These are phyloP conservation scores for Aspergillus sp. DNA, from an alignment of 2,329 filamentous ascomycete species.

Conservation along the genomic window DNA sequence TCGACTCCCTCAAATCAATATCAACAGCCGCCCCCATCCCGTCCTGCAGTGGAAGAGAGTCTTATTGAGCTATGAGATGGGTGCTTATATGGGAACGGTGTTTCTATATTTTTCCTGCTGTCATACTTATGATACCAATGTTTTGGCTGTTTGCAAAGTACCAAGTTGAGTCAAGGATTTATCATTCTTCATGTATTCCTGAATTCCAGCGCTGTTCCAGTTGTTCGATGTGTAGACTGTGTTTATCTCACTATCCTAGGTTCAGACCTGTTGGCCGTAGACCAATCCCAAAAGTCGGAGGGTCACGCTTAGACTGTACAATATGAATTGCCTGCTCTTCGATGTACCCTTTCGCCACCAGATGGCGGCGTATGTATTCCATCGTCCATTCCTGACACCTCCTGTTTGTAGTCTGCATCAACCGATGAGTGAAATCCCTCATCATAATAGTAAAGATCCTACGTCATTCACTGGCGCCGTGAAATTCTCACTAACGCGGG, in stretches of 20 bases:
- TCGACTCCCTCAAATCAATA: conserved; percentile 14
- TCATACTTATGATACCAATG: conserved; percentile 26
- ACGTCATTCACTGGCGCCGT: conserved; percentile 35
- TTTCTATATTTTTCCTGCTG: conserved; percentile 1
- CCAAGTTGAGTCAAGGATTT: conserved; percentile 9
- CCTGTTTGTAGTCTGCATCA: conserved; percentile 26
- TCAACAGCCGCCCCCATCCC: conserved; percentile 19
- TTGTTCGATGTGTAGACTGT: too few relatives aligned
- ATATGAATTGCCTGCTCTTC: conserved; percentile 20
- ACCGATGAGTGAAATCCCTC: neutral
- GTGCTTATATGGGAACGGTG: conserved; percentile 4
- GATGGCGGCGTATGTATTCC: conserved; percentile 26
- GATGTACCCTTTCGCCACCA: conserved; percentile 22
- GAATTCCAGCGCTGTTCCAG: too few relatives aligned
- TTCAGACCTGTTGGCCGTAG: conserved; percentile 11
- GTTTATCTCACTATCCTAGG: neutral
- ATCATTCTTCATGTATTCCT: too few relatives aligned
- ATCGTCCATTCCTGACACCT: conserved; percentile 35
- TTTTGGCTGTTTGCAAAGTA: conserved; percentile 18
- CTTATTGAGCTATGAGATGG: conserved; percentile 27
- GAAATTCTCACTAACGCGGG: conserved; percentile 31
- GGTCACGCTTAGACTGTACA: conserved; percentile 29
- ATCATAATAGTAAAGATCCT: neutral
- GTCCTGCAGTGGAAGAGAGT: conserved; percentile 28
- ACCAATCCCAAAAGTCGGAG: conserved; percentile 27